Evolutionary conservation across 768 basidiomycete genomes (phyloP).

Genomic region (Gloeophyllum trabeum): DNA sequence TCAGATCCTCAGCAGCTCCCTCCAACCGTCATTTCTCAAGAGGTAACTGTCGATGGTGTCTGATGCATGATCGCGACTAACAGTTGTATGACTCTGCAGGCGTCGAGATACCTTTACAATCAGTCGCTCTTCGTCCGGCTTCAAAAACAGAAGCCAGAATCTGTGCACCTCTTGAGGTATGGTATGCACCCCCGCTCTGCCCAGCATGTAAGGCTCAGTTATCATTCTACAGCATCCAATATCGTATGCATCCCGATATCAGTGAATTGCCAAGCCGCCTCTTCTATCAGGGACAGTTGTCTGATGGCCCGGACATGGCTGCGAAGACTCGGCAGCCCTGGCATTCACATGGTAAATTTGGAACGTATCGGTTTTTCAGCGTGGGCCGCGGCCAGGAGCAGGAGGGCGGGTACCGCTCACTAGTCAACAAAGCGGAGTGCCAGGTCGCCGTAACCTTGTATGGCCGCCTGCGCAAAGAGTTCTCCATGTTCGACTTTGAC

Average conservation of each 20-base stretch:
- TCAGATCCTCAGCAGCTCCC: conserved; percentile 89
- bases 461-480: conserved; percentile 56
- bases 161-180: conserved; percentile 85
- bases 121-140: conserved; percentile 90
- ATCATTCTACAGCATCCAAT: conserved; percentile 80
- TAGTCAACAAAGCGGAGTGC: conserved; percentile 68
- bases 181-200: not conserved
- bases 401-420: conserved; percentile 50
- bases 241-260: conserved; percentile 98
- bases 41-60: conserved; percentile 26
- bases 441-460: conserved; percentile 71
- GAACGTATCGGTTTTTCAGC: conserved; percentile 86
- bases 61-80: not conserved
- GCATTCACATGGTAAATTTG: conserved; percentile 72
- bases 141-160: conserved; percentile 66
- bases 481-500: conserved; percentile 36
- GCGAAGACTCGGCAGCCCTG: conserved; percentile 73
- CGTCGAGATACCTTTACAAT: conserved; percentile 65
- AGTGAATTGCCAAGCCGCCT: conserved; percentile 78
- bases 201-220: not conserved
- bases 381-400: conserved; percentile 57
- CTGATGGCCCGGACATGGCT: conserved; percentile 86
- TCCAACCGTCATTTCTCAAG: conserved; percentile 71
- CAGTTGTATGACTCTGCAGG: conserved; percentile 28
- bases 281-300: conserved; percentile 74